Conservation (phyloP, 306 rosid species). For the Glycine tomentella region DNA sequence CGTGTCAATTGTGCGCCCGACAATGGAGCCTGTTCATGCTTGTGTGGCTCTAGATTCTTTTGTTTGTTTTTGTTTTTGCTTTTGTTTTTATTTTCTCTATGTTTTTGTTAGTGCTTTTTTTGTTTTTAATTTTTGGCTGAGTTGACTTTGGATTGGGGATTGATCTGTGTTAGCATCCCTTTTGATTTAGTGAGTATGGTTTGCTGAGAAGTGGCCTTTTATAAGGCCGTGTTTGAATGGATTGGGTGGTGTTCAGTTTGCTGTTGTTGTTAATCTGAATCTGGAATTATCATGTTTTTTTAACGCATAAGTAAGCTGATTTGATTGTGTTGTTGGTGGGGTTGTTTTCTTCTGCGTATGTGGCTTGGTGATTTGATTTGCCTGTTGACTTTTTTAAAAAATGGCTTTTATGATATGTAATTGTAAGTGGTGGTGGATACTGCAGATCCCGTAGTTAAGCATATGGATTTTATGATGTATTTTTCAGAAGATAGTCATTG, state of each 20-base stretch:
- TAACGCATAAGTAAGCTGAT: constrained; percentile 5
- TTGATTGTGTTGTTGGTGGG: constrained; percentile 33
- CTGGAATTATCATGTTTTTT: constrained; percentile 12
- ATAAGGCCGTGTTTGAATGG: constrained; percentile 31
- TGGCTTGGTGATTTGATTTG: constrained; percentile 37
- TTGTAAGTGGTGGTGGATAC: constrained; percentile 14
- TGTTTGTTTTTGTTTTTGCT: not conserved
- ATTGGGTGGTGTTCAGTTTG: constrained; percentile 33
- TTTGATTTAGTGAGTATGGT: constrained; percentile 17
- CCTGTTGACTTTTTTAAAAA: not conserved
- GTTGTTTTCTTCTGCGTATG: constrained; percentile 11
- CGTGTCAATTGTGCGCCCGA: constrained; percentile 41
- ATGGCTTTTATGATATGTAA: not conserved
- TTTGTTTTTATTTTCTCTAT: not conserved
- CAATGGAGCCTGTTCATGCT: constrained; percentile 40
- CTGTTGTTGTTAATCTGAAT: constrained; percentile 43
- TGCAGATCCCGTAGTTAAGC: constrained; percentile 35
- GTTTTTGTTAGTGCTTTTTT: not conserved
- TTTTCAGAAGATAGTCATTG: not conserved
- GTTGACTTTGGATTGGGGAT: constrained; percentile 49
- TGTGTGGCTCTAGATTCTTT: not conserved
- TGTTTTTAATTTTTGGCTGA: constrained; percentile 38
- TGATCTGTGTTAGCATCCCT: constrained; percentile 21
- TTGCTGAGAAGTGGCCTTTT: constrained; percentile 24
- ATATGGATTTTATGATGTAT: not conserved